phyloP scores from a whole-genome alignment of 164 flowering plant genomes.

The Nymphaea thermarum region DNA sequence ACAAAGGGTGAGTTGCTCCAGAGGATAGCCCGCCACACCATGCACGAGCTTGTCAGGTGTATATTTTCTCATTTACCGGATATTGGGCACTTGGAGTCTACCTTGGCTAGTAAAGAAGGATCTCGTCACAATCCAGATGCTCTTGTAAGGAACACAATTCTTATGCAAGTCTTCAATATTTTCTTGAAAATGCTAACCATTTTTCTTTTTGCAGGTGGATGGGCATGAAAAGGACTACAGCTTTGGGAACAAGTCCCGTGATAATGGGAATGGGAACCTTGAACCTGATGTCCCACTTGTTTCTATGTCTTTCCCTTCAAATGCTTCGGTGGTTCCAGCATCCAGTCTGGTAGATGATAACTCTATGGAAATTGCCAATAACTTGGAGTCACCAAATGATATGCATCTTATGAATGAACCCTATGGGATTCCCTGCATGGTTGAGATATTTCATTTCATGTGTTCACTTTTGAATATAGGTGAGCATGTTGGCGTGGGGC shows the following conservation, averaged over 20 bases:
- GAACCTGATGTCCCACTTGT: conserved; percentile 9
- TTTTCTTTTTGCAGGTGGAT: conserved; percentile 15
- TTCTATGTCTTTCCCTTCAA: conserved; percentile 12
- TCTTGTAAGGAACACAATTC: neutral
- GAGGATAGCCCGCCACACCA: conserved; percentile 42
- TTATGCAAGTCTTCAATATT: neutral
- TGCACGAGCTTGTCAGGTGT: conserved; percentile 40
- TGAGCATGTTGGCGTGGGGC: conserved; percentile 20
- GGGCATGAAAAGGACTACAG: conserved; percentile 11
- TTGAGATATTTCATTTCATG: conserved; percentile 30
- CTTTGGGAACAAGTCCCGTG: conserved; percentile 11
- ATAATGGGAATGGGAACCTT: conserved; percentile 13
- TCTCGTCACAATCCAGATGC: conserved; percentile 14
- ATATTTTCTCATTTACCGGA: conserved; percentile 27
- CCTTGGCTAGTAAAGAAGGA: conserved; percentile 5
- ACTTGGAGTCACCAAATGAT: conserved; percentile 10
- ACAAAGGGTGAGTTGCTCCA: conserved; percentile 39
- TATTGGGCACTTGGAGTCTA: conserved; percentile 10
- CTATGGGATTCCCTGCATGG: conserved; percentile 34
- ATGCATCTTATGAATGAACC: conserved; percentile 21
- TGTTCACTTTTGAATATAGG: conserved; percentile 24
- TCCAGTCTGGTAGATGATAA: conserved; percentile 14
- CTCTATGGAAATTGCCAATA: conserved; percentile 7
- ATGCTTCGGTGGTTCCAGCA: conserved; percentile 4
- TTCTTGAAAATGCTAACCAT: neutral